These are phyloP conservation scores for Scedosporium boydii DNA, from an alignment of 2,329 filamentous ascomycete genomes.

Conservation along the genomic window DNA sequence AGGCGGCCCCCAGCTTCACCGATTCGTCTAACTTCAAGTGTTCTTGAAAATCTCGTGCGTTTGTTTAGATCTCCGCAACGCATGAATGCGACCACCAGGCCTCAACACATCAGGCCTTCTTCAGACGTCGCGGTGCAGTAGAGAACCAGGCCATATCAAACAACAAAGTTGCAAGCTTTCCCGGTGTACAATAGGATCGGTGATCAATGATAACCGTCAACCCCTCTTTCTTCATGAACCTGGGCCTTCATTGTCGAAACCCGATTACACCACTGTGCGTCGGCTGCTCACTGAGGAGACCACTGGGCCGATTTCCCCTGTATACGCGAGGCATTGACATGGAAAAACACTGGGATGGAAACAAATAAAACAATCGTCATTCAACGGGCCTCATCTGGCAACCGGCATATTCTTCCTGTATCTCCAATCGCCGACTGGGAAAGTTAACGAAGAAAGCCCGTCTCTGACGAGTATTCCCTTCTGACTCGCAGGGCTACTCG, in stretches of 20 bases:
- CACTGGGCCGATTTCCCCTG: neutral
- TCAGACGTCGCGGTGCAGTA: neutral
- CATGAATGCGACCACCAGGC: neutral
- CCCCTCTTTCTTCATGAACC: too few relatives aligned
- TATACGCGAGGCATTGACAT: neutral
- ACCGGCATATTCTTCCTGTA: neutral
- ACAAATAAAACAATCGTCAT: neutral
- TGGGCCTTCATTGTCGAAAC: neutral
- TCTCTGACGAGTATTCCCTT: neutral
- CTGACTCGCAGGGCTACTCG: neutral
- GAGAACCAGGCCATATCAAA: neutral
- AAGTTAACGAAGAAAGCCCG: neutral
- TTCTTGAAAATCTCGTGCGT: neutral
- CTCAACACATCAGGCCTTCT: neutral
- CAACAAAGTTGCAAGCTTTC: neutral
- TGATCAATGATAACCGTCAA: too few relatives aligned
- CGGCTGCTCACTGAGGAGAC: neutral
- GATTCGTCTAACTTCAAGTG: neutral
- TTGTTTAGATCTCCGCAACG: constrained; percentile 1
- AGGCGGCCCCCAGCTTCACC: neutral
- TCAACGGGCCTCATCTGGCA: neutral
- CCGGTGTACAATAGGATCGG: too few relatives aligned
- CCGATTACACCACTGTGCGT: neutral
- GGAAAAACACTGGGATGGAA: neutral
- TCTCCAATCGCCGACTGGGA: neutral